Percentiles rank a stretch among this genome's conserved stretches.
These are phyloP conservation scores for Medicago truncatula DNA, from an alignment of 306 rosid species.

Conservation along the genomic window MtrunA17r5.0-ANR NC_053043.1:3777501-3778000, in stretches of 20 bases:
- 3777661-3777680: conserved; percentile 38
- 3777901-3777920: too few species aligned
- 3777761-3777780: conserved; percentile 29
- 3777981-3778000: too few species aligned
- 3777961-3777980: too few species aligned
- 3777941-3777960: too few species aligned
- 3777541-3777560: too few species aligned
- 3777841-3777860: not conserved
- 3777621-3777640: not conserved
- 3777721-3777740: not conserved
- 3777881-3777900: too few species aligned
- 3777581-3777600: too few species aligned
- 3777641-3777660: not conserved
- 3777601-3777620: not conserved
- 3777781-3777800: conserved; percentile 27
- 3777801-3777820: conserved; percentile 61
- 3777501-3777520: too few species aligned
- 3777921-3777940: too few species aligned
- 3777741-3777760: not conserved
- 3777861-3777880: not conserved
- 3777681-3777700: not conserved
- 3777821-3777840: not conserved
- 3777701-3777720: not conserved
- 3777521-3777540: too few species aligned
- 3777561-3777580: too few species aligned